Conservation (phyloP, 306 rosid genomes). For the Acacia crassicarpa region DNA sequence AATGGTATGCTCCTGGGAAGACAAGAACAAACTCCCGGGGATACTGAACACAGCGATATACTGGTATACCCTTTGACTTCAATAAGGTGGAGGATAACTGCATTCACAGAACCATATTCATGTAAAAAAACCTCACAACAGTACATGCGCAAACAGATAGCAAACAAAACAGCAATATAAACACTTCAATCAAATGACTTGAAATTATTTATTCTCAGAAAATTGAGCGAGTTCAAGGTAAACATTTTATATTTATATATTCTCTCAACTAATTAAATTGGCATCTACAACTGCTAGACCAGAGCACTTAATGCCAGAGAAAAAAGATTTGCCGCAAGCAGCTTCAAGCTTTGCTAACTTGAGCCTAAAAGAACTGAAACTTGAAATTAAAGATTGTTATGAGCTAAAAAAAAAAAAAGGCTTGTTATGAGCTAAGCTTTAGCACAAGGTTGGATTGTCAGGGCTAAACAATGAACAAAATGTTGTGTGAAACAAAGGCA, state of each 20-base stretch:
- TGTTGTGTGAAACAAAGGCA: neutral
- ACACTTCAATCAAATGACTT: constrained; percentile 15
- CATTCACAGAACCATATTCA: constrained; percentile 50
- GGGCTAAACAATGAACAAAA: constrained; percentile 13
- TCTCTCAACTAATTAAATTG: constrained; percentile 15
- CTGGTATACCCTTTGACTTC: constrained; percentile 69
- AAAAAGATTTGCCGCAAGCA: neutral
- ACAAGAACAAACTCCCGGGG: constrained; percentile 76
- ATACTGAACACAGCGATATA: constrained; percentile 75
- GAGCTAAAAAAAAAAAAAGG: too few species aligned
- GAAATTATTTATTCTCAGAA: constrained; percentile 9
- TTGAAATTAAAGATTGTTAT: neutral
- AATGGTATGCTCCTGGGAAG: constrained; percentile 76
- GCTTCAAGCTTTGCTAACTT: constrained; percentile 2
- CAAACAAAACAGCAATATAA: neutral
- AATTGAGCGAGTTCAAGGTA: constrained; percentile 16
- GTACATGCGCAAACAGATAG: neutral
- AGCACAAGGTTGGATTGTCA: neutral
- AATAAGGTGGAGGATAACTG: constrained; percentile 59
- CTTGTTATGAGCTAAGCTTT: constrained; percentile 4
- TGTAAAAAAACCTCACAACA: constrained; percentile 23
- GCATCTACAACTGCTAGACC: constrained; percentile 1
- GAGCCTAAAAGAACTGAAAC: neutral
- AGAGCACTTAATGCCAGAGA: constrained; percentile 2
- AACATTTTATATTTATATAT: neutral